Evolutionary conservation across 257 asterid genomes (phyloP).

Genomic region (Jacaranda mimosifolia): DNA sequence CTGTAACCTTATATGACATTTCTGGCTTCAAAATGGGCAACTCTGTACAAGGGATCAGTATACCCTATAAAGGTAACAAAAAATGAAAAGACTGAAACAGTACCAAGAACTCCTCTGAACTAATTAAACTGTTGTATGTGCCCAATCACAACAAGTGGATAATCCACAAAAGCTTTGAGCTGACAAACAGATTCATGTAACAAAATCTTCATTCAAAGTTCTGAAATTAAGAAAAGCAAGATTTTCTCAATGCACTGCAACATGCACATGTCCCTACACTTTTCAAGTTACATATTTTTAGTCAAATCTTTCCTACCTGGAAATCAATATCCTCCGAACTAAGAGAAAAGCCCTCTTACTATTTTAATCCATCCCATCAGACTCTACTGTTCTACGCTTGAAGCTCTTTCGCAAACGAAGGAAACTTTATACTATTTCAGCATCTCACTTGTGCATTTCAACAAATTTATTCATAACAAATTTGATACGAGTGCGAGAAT

Average conservation of each 20-base stretch:
- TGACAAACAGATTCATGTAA: constrained; percentile 23
- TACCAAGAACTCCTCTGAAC: background rate
- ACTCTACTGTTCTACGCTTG: background rate
- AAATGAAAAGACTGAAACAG: background rate
- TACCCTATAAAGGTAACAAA: background rate
- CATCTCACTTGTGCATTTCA: constrained; percentile 14
- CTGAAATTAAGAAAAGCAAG: constrained; percentile 30
- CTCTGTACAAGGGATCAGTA: constrained; percentile 7
- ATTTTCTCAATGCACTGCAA: background rate
- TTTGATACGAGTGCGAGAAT: too few species aligned
- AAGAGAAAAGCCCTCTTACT: constrained; percentile 2
- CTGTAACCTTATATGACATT: background rate
- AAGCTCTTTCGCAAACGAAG: too few species aligned
- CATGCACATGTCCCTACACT: constrained; percentile 39
- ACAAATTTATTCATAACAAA: too few species aligned
- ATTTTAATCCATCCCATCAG: constrained; percentile 18
- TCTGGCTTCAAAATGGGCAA: background rate
- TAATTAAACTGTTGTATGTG: background rate
- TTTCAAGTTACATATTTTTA: background rate
- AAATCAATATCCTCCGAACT: constrained; percentile 10
- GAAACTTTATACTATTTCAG: background rate
- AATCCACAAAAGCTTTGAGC: constrained; percentile 6
- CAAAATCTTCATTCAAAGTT: constrained; percentile 24
- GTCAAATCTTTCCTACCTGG: constrained; percentile 28
- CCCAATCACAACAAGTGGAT: constrained; percentile 28